Percentiles rank a stretch among this genome's conserved stretches.
Evolutionary conservation across 1,284 basidiomycete species (phyloP).

Genomic region (Phellinidium pouzarii): DNA sequence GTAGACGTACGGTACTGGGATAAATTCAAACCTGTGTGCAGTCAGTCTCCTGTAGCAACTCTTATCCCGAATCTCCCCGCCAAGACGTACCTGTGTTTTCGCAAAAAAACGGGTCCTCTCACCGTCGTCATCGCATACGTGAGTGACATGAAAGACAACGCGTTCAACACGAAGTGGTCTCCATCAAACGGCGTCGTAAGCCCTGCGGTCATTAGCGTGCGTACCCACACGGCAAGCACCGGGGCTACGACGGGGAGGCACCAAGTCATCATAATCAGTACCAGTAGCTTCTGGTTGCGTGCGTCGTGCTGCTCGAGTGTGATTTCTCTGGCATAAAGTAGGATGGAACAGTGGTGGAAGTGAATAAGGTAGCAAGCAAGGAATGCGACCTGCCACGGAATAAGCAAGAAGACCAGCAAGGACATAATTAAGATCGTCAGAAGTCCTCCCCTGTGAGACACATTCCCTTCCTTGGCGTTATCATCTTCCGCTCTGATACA

Average conservation of each 20-base stretch:
- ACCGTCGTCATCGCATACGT: constrained; percentile 23
- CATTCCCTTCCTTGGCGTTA: constrained; percentile 28
- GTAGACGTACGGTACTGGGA: constrained; percentile 13
- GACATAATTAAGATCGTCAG: constrained; percentile 60
- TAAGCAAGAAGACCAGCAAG: constrained; percentile 58
- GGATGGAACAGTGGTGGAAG: constrained; percentile 50
- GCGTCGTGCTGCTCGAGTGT: constrained; percentile 15
- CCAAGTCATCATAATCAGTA: constrained; percentile 77
- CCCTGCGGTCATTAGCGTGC: constrained; percentile 74
- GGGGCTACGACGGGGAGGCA: constrained; percentile 77
- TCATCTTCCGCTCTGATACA: constrained; percentile 22
- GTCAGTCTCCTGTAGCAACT: too few relatives aligned
- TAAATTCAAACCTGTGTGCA: constrained; percentile 4
- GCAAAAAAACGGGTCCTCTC: constrained; percentile 10
- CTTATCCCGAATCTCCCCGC: not conserved
- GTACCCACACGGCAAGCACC: constrained; percentile 84
- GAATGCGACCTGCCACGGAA: constrained; percentile 90
- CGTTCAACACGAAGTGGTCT: constrained; percentile 68
- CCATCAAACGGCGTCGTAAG: constrained; percentile 67
- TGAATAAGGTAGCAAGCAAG: constrained; percentile 78
- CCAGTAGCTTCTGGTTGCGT: constrained; percentile 48
- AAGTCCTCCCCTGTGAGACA: constrained; percentile 40
- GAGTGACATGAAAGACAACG: constrained; percentile 59
- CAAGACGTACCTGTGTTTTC: constrained; percentile 7
- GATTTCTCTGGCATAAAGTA: constrained; percentile 12